Base-by-base conservation (phyloP, 2,329 filamentous ascomycete genomes). In the Gaeumannomyces sp. region DNA sequence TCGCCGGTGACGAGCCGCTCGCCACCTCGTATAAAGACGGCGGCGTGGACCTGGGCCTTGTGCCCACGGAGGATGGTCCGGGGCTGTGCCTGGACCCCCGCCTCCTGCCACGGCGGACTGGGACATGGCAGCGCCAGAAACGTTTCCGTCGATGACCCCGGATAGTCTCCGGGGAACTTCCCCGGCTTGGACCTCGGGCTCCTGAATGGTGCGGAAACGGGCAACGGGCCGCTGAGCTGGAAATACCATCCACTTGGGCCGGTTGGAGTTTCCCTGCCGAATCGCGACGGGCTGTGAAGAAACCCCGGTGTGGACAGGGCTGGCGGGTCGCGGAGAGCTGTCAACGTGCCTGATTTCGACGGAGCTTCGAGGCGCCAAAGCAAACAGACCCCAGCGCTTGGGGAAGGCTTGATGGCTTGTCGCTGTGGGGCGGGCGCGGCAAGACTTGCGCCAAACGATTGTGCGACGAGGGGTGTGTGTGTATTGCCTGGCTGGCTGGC, bases 1-100 rank as follows among this genome's bases (percentile, higher is more conserved):
- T 99, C 95, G 50, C 91, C 94, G 0, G 92, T 95, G 16, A 92
- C 80, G 7, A 99, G 86, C 45, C 91, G 89, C 65, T 85, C 82
- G 74, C 97, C 97, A 57, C 79, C 75, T 64, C 85, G 83, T 69
- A 92, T 81, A 73, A 98, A 94, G 63, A 84, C 79, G 4, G 93
- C 82, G 27, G 87, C 85, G 73, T 97, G 93, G 61, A 97, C 88
- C 68, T 92, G 88, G 0, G 90, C 83, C 64, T 85, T 84, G 78
- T 98, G 95, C 63, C 95, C 95, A 68, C 95, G 90, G 53, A 99
- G 84, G 66, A 98, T 87, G 73, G 81, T 78, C 70, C 79, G 83
- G 45, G 84, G 84, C 60, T 79, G 77, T n/a, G 76, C 74, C 28
- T 45, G 61, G 22, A 6, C 28, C 10, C n/a, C 33, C n/a, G n/a